Evolutionary conservation across 2,329 filamentous ascomycete genomes (phyloP), one percentile per base, ranked within the genome.

Genomic region (Fusarium multiceps): DNA sequence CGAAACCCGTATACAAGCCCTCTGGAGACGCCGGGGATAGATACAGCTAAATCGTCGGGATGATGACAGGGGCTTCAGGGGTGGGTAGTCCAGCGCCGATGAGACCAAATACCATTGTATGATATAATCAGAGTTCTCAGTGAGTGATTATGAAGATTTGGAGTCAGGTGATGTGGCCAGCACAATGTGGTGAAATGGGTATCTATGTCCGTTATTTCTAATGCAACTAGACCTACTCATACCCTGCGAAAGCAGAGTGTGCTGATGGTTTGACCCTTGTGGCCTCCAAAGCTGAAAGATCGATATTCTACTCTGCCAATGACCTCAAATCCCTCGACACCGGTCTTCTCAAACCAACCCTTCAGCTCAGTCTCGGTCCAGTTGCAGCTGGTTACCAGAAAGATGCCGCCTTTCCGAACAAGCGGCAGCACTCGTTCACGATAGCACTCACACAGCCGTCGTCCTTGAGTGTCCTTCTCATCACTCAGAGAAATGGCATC

Each of bases 351-450:
- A 77, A 98, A 96, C 94, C 95, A 98, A 18, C 81, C 82, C 64
- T 86, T 84, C 74, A 99, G 81, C 83, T 99, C 96, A 42, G 89
- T 87, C 82, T 96, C 94, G 2, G 95, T 98, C 96, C 96, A 99
- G 81, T 99, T 99, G 79, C 96, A 99, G 80, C 94, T 98, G 57
- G 96, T 98, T 56, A 99, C 88, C 63, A 98, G 80, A 73, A 98
- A 87, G 25, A 93, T 84, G 0, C 93, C 93, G 3, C 90, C 91
- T 2, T 81, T 82, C 73, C 88, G 89, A 54, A 98, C 86, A 68
- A 98, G 84, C 28, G 80, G 81, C 66, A 90, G 82, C 32, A 95
- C 90, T 55, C 89, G 88, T 48, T 86, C 85, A 49, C 88, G 87
- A 81, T 99, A 99, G 6, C 86, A 85, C 78, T 97, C 93, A 77